phyloP scores from a whole-genome alignment of 75 land plant genomes.

The Sequoia sempervirens region DNA sequence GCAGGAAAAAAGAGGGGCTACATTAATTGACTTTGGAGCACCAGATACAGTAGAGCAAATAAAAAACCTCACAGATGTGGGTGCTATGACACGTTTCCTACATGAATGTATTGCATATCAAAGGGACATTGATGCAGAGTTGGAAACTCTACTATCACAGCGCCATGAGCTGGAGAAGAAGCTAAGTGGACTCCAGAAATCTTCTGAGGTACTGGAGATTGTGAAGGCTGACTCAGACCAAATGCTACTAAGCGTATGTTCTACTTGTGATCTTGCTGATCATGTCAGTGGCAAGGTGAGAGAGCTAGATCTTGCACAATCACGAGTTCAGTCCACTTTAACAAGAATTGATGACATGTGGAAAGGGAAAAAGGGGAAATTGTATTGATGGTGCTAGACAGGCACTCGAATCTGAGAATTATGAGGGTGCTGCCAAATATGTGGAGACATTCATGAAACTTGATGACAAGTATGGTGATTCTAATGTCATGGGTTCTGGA shows the following conservation, averaged over 20 bases:
- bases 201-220: constrained; percentile 59
- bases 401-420: constrained; percentile 59
- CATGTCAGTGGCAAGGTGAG: constrained; percentile 80
- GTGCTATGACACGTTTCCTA: constrained; percentile 85
- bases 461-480: constrained; percentile 46
- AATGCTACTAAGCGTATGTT: constrained; percentile 57
- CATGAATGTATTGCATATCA: constrained; percentile 92
- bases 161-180: constrained; percentile 75
- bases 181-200: constrained; percentile 45
- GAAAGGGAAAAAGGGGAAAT: constrained; percentile 55
- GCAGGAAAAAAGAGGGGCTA: not conserved
- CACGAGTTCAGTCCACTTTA: constrained; percentile 60
- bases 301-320: constrained; percentile 81
- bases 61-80: constrained; percentile 74
- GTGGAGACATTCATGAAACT: constrained; percentile 63
- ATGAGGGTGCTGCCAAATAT: constrained; percentile 56
- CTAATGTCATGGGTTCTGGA: constrained; percentile 2
- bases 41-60: constrained; percentile 43
- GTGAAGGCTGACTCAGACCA: constrained; percentile 58
- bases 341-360: constrained; percentile 73
- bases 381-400: constrained; percentile 68
- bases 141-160: constrained; percentile 63
- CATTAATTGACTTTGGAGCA: constrained; percentile 17
- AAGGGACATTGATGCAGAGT: constrained; percentile 70
- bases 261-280: constrained; percentile 74